Base-by-base conservation (phyloP, 257 asterid species). In the Lycium ferocissimum region DNA sequence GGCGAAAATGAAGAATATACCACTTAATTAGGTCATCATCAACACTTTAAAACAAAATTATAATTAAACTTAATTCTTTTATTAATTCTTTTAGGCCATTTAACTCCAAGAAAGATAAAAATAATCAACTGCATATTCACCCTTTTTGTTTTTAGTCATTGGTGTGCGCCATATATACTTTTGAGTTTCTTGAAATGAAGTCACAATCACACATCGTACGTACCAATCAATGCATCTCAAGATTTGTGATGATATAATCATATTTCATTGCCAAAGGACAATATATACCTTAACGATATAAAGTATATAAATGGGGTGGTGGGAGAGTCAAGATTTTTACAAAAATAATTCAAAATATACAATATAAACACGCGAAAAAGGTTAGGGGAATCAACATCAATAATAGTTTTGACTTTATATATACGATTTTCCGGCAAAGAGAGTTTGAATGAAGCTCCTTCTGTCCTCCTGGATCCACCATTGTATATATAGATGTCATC, bases 211-310 rank as follows among this genome's bases (percentile, higher is more conserved):
- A 47, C 58, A 0, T 26, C 33, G 33, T 26, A 26, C 33, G 33
- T 26, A 13, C 47, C n/a, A 20, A 47, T 61, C 61, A 75, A 75
- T 75, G 61, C 61, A 75, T 75, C 20, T 47, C 13, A n/a, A 75
- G 81, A 47, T 75, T 20, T 75, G 81, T 75, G 81, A 75, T 7
- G 61, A 47, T 75, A 49, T 75, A 75, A 47, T 75, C 81, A 75
- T 45, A 10, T 11, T 13, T 17, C 0, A 47, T 47, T 75, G 20
- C 59, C n/a, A 73, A 47, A 73, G 40, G 1, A 51, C 61, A 73
- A 72, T 18, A 22, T 76, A 73, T 7, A 26, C 26, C 17, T 58
- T 17, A 17, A 49, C 33, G 33, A 26, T 1, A 26, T 26, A 26
- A 26, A 26, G 33, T 26, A 26, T 26, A 26, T 26, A 26, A 26